Conservation (phyloP, 2,329 filamentous ascomycete species). For the Periconia sp. region DNA sequence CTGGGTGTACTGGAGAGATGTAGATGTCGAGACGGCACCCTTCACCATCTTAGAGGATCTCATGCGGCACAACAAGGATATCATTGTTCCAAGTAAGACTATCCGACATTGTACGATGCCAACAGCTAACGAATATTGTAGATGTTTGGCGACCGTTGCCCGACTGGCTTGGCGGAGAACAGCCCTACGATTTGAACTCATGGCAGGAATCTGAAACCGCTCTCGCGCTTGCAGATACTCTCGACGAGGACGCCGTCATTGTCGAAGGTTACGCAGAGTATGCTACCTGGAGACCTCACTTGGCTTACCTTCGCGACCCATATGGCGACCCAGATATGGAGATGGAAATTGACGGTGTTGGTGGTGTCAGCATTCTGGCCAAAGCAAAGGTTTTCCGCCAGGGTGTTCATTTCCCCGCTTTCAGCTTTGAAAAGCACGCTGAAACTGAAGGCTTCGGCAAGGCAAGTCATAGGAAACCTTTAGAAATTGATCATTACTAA, state of each 20-base stretch:
- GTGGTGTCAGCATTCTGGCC: conserved; percentile 94
- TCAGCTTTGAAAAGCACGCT: conserved; percentile 97
- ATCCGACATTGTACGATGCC: background rate
- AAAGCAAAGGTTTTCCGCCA: conserved; percentile 95
- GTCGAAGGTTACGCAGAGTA: conserved; percentile 99
- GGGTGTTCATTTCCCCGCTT: conserved; percentile 96
- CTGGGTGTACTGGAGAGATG: conserved; percentile 99
- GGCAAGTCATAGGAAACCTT: conserved; percentile 58
- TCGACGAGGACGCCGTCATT: conserved; percentile 98
- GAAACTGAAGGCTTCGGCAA: conserved; percentile 99
- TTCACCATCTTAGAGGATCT: conserved; percentile 96
- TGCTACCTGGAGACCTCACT: conserved; percentile 95
- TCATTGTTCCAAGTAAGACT: conserved; percentile 93
- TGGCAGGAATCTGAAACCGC: conserved; percentile 99
- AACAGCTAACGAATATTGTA: conserved; percentile 27
- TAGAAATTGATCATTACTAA: conserved; percentile 27
- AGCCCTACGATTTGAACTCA: conserved; percentile 97
- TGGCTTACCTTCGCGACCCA: conserved; percentile 94
- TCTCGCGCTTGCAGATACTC: conserved; percentile 86
- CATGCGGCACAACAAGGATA: conserved; percentile 98
- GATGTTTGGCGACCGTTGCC: conserved; percentile 97
- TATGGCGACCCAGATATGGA: conserved; percentile 99
- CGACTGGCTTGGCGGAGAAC: conserved; percentile 97
- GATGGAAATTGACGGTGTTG: conserved; percentile 98
- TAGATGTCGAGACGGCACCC: conserved; percentile 95